Base-by-base conservation (phyloP, 2,329 filamentous ascomycete species). In the Thelonectria blattea region DNA sequence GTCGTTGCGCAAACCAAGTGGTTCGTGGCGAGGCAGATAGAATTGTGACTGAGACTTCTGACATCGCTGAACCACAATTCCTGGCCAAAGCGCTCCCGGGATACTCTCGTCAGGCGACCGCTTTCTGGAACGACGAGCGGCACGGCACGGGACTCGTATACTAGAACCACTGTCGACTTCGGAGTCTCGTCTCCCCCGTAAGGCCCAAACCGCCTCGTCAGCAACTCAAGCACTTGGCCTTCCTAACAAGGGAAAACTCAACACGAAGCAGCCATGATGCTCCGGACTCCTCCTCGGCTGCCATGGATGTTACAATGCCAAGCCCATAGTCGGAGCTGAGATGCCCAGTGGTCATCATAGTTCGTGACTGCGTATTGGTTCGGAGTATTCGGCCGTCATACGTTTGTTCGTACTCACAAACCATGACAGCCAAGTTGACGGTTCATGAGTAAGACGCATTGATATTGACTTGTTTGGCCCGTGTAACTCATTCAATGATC, bases 51-150 rank as follows among this genome's bases (percentile, higher is more conserved):
- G 32, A 50, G 22, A 43, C 52, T 53, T 45, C 62, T 64, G 62
- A 64, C 62, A 64, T 52, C 34, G 45, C 56, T 45, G 57, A 64
- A 62, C 62, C 46, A 62, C 62, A 64, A 52, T 62, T 60, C 39
- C 17, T 53, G 62, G 52, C 60, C 62, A 54, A 55, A 55, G 59
- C 52, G 48, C 24, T 14, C 8, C 47, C 20, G 24, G 60, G 39
- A 20, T 37, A 37, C 24, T 39, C 34, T 50, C 18, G 27, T 27
- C 24, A 53, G 32, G 41, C 50, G 34, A 43, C 14, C 48, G 53
- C 45, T 15, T 43, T 53, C 56, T 53, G 24, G 50, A 43, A 41
- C 24, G 56, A 53, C 18, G 37, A 30, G n/a, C 27, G 27, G 27
- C 27, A 24, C 22, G 22, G 39, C 39, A 51, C 52, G 46, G 39